Evolutionary conservation across 441 rosid species (phyloP), one percentile per base, ranked within the genome.

Genomic region (Croton laevigatus): DNA sequence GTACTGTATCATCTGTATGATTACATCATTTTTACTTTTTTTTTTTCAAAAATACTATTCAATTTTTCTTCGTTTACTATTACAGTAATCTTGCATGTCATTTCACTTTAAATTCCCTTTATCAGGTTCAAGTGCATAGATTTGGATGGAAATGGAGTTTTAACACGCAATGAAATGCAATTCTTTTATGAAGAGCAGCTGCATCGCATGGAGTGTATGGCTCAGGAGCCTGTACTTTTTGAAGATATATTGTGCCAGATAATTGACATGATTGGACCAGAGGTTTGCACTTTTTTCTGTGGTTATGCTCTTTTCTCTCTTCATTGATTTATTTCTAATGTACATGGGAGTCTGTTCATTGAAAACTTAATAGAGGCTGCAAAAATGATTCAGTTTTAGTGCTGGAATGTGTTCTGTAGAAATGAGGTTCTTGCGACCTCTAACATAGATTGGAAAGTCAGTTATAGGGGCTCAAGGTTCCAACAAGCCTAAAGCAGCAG

Each of bases 171-270:
- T 69, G 99, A 94, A 81, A 85, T 94, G 85, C 99, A 94, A 66
- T 94, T 90, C 87, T 94, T 90, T 83, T 94, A 94, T 69, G 99
- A 94, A 78, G 99, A 94, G 81, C 98, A 94, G 77, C 78, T 94
- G 78, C 99, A 94, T 84, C 89, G 99, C 70, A 94, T 94, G 98
- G 99, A 94, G 75, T 94, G 99, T 81, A 88, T 94, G 99, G 98
- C 96, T 1, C 99, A 94, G 78, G 99, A 94, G 73, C 98, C 98
- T 20, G 99, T 94, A 49, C 85, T 94, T 45, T 92, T 92, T 80
- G 99, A 94, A 83, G 99, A 94, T 84, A 92, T 94, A 68, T 74
- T 94, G 46, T 94, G 99, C 82, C 99, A 94, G 81, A 86, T 94
- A 78, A 89, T 92, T 66, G 99, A 94, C 81, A 94, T 94, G 99